Base-by-base conservation (phyloP, 1,284 basidiomycete genomes). In the Ustilago hordei region DNA sequence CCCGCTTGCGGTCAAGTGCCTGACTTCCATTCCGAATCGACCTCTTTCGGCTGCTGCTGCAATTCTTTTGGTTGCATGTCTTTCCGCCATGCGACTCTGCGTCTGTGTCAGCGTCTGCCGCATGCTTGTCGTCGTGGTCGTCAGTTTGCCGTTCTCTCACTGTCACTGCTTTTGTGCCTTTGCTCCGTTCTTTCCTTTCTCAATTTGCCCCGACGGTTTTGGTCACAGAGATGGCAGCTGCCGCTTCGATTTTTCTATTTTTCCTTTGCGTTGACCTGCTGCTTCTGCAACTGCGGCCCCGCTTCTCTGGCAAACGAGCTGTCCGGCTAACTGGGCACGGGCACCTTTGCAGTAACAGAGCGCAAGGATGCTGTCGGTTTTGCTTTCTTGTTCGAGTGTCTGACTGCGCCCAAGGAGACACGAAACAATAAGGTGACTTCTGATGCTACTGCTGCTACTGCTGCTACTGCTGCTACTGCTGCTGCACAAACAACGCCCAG, bases 401-500 rank as follows among this genome's bases (percentile, higher is more conserved):
- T 50, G 48, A 50, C 48, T 50, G 48, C 31, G 4, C 31, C 13
- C 48, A 50, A 50, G 28, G 15, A 3, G 23, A 28, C 31, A 17
- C 45, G 23, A 31, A 28, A 31, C 45, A 48, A 39, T 39, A 39
- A 19, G n/a, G 45, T 48, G 45, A 23, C 41, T 45, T 38, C 36
- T 38, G 43, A 9, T 48, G 45, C 45, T 17, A 4, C 48, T 50
- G 48, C 48, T 50, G 48, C 48, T 32, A 23, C 15, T 32, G 50
- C 32, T 50, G n/a, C n/a, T n/a, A n/a, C n/a, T n/a, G n/a, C n/a
- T 48, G 45, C 45, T 17, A 4, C 48, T 50, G 47, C 47, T 50
- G 23, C 28, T 32, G 32, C 48, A 31, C 31, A 32, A 50, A 31
- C 15, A 31, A 50, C 48, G 48, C 28, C 48, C 48, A 50, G 48